A percentile compares a stretch with the other conserved stretches of the same genome.
These are phyloP conservation scores for Termitomyces sp. DNA, from an alignment of 768 basidiomycete species.

Conservation along the genomic window DNA sequence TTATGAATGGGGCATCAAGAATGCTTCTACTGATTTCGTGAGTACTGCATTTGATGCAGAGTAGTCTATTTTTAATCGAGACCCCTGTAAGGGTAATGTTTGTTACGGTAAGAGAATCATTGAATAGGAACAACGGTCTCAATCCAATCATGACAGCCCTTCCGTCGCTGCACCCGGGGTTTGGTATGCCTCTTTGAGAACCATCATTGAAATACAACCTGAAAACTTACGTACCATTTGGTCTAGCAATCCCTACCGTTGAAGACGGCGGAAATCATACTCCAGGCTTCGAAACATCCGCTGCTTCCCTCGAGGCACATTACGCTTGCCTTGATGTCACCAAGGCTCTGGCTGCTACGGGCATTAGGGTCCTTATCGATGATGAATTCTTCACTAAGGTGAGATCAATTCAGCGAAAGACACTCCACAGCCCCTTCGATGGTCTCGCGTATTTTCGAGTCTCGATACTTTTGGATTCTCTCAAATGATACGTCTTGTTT, in stretches of 20 bases:
- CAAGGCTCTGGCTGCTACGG: slow-evolving; percentile 67
- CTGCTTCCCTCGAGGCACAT: slow-evolving; percentile 57
- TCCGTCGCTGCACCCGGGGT: slow-evolving; percentile 72
- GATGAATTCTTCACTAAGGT: slow-evolving; percentile 44
- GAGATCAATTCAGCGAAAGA: neutral
- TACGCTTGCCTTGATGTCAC: slow-evolving; percentile 62
- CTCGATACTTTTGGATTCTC: neutral
- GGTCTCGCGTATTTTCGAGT: neutral
- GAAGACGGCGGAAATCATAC: slow-evolving; percentile 78
- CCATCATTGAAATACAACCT: neutral
- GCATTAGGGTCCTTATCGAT: slow-evolving; percentile 65
- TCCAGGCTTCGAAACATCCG: slow-evolving; percentile 53
- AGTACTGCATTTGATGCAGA: slow-evolving; percentile 20
- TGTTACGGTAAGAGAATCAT: slow-evolving; percentile 50
- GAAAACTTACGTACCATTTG: neutral
- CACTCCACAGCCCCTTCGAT: neutral
- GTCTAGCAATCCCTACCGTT: slow-evolving; percentile 68
- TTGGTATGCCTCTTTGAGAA: slow-evolving; percentile 37
- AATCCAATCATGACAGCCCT: slow-evolving; percentile 29
- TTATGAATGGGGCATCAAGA: slow-evolving; percentile 60
- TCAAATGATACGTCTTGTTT: neutral
- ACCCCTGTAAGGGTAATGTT: slow-evolving; percentile 54
- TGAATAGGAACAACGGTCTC: neutral
- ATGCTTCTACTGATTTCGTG: slow-evolving; percentile 82
- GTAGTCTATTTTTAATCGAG: neutral